These are phyloP conservation scores for Yarrowia keelungensis DNA, from an alignment of 805 yeast genomes.

Conservation along the genomic window DNA sequence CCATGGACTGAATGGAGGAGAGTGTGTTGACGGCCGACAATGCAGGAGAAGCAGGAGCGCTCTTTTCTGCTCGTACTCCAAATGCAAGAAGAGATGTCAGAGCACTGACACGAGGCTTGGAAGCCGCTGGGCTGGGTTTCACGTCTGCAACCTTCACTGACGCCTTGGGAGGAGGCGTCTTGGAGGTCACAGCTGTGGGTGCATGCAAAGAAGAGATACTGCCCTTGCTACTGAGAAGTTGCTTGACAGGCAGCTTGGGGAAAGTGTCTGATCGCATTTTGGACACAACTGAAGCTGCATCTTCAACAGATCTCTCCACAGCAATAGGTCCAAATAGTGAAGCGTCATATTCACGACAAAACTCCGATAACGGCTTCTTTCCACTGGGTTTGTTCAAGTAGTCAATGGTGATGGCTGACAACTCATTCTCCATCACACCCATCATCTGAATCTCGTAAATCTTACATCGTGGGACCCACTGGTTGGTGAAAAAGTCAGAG, in stretches of 20 bases:
- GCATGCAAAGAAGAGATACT: constrained; percentile 14
- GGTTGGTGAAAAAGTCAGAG: constrained; percentile 52
- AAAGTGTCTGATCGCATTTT: constrained; percentile 29
- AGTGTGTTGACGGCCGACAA: constrained; percentile 21
- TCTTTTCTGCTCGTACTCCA: constrained; percentile 21
- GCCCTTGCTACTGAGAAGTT: constrained; percentile 8
- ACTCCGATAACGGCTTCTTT: constrained; percentile 57
- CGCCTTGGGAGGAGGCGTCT: constrained; percentile 23
- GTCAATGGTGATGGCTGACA: constrained; percentile 70
- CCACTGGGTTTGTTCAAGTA: constrained; percentile 55
- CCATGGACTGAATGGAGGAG: constrained; percentile 24
- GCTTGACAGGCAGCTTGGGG: constrained; percentile 33
- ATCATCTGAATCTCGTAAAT: constrained; percentile 97
- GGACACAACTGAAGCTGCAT: constrained; percentile 21
- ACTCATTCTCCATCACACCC: constrained; percentile 95
- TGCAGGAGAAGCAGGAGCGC: constrained; percentile 30
- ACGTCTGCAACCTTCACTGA: constrained; percentile 29
- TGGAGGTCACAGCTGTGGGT: constrained; percentile 9
- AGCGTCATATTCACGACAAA: constrained; percentile 73
- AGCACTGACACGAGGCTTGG: constrained; percentile 24
- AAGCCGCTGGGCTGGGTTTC: constrained; percentile 18
- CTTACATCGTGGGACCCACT: constrained; percentile 93
- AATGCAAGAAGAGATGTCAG: constrained; percentile 19
- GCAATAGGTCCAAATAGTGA: constrained; percentile 29
- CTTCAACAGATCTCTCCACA: constrained; percentile 15